Percentiles rank a stretch among this genome's conserved stretches.
These are phyloP conservation scores for Solidago caesia DNA, from an alignment of 129 eudicot genomes.

Conservation along the genomic window DNA sequence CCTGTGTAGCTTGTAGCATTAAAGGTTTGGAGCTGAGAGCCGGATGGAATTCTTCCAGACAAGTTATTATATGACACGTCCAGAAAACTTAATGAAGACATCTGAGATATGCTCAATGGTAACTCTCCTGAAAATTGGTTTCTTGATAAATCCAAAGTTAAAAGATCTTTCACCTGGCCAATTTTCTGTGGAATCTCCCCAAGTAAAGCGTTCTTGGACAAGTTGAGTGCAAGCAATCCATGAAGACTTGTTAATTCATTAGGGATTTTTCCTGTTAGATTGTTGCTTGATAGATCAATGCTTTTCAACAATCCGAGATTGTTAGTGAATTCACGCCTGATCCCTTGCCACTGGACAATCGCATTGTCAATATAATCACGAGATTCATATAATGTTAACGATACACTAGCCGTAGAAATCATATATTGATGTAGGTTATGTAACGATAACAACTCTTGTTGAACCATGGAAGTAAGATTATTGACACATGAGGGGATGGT, in stretches of 20 bases:
- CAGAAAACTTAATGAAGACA: background rate
- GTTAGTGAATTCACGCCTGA: background rate
- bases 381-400: no score
- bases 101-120: background rate
- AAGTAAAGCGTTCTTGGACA: background rate
- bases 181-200: background rate
- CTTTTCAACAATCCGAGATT: background rate
- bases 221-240: background rate
- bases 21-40: slow-evolving; percentile 6
- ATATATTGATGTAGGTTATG: no score
- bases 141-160: background rate
- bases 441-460: no score
- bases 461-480: no score
- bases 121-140: background rate
- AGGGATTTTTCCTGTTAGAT: background rate
- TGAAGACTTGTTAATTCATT: background rate
- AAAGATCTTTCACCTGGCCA: background rate
- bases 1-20: background rate
- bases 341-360: background rate
- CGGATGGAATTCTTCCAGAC: background rate
- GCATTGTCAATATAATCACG: background rate
- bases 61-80: background rate
- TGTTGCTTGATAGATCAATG: background rate
- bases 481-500: no score
- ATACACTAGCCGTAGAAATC: no score